Conservation (phyloP, 2,329 filamentous ascomycete genomes). For the Microdochium trichocladiopsis region DNA sequence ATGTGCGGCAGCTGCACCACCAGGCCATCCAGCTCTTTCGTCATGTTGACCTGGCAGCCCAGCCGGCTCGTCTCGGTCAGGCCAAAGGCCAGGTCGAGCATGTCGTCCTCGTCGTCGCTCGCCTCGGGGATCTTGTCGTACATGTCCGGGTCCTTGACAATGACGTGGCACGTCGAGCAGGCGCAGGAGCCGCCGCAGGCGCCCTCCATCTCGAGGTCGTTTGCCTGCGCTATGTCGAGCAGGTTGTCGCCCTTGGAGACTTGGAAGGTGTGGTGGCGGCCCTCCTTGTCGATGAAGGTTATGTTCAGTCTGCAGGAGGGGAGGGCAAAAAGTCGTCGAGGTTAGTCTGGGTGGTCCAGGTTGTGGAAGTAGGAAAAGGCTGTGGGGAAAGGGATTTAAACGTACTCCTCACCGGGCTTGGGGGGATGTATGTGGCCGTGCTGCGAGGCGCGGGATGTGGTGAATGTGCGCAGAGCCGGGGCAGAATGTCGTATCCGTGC, state of each 20-base stretch:
- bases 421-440: conserved; percentile 82
- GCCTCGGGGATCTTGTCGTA: conserved; percentile 76
- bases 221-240: conserved; percentile 86
- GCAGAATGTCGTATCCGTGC: conserved; percentile 6
- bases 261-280: conserved; percentile 65
- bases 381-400: conserved; percentile 7
- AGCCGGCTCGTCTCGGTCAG: conserved; percentile 77
- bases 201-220: conserved; percentile 97
- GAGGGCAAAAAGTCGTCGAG: conserved; percentile 2
- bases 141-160: conserved; percentile 65
- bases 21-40: conserved; percentile 79
- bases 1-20: conserved; percentile 81
- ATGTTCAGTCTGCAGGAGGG: conserved; percentile 61
- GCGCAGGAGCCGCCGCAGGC: conserved; percentile 93
- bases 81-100: conserved; percentile 86
- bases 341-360: conserved; percentile 2
- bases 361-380: not conserved
- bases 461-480: conserved; percentile 47
- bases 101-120: conserved; percentile 79
- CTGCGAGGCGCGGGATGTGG: conserved; percentile 46
- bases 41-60: conserved; percentile 90
- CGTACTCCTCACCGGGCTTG: conserved; percentile 87
- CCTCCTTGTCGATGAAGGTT: conserved; percentile 92
- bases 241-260: conserved; percentile 87
- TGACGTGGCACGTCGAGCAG: conserved; percentile 89